phyloP scores from a whole-genome alignment of 352 stramenopile species.

The Phytopythium cucurbitacearum region DNA sequence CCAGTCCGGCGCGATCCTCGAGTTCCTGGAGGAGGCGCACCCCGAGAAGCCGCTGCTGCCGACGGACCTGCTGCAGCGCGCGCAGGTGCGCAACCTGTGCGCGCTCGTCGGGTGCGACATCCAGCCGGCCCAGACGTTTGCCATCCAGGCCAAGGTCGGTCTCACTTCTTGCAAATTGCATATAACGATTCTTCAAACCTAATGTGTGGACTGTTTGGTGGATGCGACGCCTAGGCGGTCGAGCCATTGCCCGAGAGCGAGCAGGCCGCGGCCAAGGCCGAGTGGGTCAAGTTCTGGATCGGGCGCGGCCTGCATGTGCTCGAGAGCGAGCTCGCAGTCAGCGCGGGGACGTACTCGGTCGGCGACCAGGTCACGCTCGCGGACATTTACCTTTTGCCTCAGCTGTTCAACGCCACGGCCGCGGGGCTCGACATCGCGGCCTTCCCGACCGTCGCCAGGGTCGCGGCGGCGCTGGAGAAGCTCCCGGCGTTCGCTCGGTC shows the following conservation, averaged over 20 bases:
- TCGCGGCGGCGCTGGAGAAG: constrained; percentile 61
- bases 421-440: constrained; percentile 80
- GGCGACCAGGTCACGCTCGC: constrained; percentile 82
- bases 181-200: background rate
- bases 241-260: constrained; percentile 48
- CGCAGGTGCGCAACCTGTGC: constrained; percentile 77
- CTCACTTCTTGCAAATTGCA: constrained; percentile 14
- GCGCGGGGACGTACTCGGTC: constrained; percentile 56
- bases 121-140: constrained; percentile 90
- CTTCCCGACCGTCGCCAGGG: constrained; percentile 75
- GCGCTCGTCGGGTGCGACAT: constrained; percentile 89
- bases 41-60: constrained; percentile 63
- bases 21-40: constrained; percentile 90
- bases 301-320: constrained; percentile 72
- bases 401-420: constrained; percentile 86
- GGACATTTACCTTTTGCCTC: constrained; percentile 87
- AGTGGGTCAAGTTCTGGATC: constrained; percentile 67
- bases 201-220: background rate
- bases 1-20: constrained; percentile 90
- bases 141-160: constrained; percentile 48
- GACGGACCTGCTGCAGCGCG: constrained; percentile 52
- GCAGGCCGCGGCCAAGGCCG: constrained; percentile 33
- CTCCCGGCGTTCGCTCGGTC: constrained; percentile 77
- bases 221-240: constrained; percentile 3
- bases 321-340: constrained; percentile 52